Base-by-base conservation (phyloP, 768 basidiomycete species). In the Leccinum longicurvipes region DNA sequence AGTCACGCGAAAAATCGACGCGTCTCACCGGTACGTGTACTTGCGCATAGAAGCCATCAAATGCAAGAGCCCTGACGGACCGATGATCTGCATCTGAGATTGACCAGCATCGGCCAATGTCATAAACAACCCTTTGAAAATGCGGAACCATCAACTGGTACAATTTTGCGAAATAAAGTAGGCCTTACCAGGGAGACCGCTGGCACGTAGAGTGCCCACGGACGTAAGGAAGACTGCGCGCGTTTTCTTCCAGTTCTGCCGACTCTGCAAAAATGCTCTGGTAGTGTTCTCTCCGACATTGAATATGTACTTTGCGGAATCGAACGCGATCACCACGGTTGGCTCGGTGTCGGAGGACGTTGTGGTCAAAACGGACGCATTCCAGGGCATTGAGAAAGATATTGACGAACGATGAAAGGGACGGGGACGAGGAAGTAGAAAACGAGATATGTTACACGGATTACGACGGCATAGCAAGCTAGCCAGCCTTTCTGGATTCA, bases 271-370 rank as follows among this genome's bases (percentile, higher is more conserved):
- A 66, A 88, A 89, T 1, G 87, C 74, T 32, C 95, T 76, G 42
- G 84, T 85, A 2, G 87, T 84, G 56, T 87, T 88, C 71, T 97
- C 93, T 8, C 91, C 87, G 19, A 79, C 84, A 71, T 94, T 94
- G 79, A 98, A 93, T 36, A 95, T 78, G 62, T 94, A 98, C 62
- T 91, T 89, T 12, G 82, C 86, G 51, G 79, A 76, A 60, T 90
- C 87, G 67, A 93, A 94, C 1, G 80, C 77, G 60, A 96, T 72
- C 56, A 89, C 73, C 24, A 97, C 73, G 9, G 87, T 81, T 0
- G 93, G 87, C 60, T 92, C 85, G 1, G 93, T 90, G 73, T 98
- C 95, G 50, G 83, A 82, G 4, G 86, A 81, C 17, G 77, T 64
- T 0, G 81, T 71, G 42, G 79, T 82, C 53, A 86, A 72, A 25